phyloP scores from a whole-genome alignment of 129 eudicot species.

The Pulicaria dysenterica region DNA sequence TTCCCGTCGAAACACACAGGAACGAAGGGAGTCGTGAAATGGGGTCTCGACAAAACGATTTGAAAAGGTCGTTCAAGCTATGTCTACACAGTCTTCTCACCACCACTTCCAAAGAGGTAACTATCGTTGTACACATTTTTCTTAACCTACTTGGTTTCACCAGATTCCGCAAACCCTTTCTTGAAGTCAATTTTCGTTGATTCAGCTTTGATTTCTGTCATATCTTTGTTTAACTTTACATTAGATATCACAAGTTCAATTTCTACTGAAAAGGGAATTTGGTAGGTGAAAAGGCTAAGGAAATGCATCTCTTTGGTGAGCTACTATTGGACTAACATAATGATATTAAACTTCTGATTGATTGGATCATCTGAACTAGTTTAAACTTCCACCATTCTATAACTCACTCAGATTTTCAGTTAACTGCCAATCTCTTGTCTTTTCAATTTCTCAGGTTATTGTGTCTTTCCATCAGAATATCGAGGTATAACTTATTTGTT shows the following conservation, averaged over 20 bases:
- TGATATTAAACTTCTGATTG: neutral
- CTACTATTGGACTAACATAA: neutral
- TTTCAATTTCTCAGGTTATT: constrained; percentile 47
- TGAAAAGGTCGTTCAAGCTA: constrained; percentile 54
- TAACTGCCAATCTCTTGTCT: constrained; percentile 9
- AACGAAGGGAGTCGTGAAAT: constrained; percentile 33
- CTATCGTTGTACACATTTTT: neutral
- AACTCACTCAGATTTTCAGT: neutral
- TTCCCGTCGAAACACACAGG: neutral
- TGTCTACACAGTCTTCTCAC: constrained; percentile 50
- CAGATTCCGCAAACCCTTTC: too few relatives aligned
- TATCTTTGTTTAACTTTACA: neutral
- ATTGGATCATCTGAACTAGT: too few relatives aligned
- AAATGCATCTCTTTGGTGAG: neutral
- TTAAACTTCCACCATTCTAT: neutral
- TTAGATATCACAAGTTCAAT: neutral
- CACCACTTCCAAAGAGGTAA: constrained; percentile 64
- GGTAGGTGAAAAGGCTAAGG: neutral
- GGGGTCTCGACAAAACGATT: constrained; percentile 41
- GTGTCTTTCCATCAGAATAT: constrained; percentile 58
- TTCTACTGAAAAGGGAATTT: neutral
- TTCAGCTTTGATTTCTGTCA: constrained; percentile 14
- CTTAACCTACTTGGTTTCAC: too few relatives aligned
- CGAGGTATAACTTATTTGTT: constrained; percentile 44
- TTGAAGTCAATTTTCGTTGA: neutral